Evolutionary conservation across 345 rosid species (phyloP).

Genomic region (Pugionium cornutum): DNA sequence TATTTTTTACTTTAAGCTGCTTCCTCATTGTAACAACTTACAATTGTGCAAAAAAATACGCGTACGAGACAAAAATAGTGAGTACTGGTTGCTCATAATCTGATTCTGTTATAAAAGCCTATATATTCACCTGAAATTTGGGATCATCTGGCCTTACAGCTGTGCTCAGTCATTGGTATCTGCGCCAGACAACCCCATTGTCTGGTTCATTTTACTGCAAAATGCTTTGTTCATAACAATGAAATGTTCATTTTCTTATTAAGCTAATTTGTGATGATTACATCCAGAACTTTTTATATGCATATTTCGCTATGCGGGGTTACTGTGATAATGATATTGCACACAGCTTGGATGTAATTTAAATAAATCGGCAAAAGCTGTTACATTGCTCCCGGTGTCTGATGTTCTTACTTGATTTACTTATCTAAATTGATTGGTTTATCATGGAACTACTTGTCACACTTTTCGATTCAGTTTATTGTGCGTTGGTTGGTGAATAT

Average conservation of each 20-base stretch:
- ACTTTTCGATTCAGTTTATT: not conserved
- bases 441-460: not conserved
- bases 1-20: conserved; percentile 27
- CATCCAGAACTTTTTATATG: not conserved
- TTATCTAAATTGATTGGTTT: conserved; percentile 7
- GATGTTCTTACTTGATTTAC: conserved; percentile 25
- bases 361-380: not conserved
- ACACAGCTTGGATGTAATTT: too few relatives aligned
- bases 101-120: not conserved
- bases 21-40: conserved; percentile 18
- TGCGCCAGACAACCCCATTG: not conserved
- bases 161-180: conserved; percentile 8
- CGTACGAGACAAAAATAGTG: not conserved
- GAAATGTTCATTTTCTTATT: conserved; percentile 6
- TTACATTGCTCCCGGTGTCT: not conserved
- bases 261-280: conserved; percentile 20
- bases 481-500: not conserved
- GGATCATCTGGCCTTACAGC: conserved; percentile 7
- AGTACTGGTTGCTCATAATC: conserved; percentile 14
- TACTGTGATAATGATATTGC: conserved; percentile 15
- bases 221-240: conserved; percentile 8
- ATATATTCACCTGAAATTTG: not conserved
- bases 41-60: conserved; percentile 9
- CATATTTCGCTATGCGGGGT: conserved; percentile 17
- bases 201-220: conserved; percentile 3